Evolutionary conservation across 2,329 filamentous ascomycete genomes (phyloP).

Genomic region (Colletotrichum cordylinicola): DNA sequence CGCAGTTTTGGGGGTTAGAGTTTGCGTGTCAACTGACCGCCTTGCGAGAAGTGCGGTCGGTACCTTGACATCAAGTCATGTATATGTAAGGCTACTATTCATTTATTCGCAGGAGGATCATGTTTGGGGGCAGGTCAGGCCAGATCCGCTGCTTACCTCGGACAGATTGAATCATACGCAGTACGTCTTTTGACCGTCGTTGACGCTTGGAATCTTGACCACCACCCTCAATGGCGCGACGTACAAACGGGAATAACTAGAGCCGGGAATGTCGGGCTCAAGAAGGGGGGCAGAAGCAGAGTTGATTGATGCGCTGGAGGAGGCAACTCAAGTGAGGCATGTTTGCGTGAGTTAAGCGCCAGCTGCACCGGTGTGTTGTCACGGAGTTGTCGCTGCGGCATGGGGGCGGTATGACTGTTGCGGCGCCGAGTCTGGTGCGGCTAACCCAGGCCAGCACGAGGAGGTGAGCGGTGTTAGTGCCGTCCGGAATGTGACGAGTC

Average conservation of each 20-base stretch:
- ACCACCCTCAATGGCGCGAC: not conserved
- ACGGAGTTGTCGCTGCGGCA: not conserved
- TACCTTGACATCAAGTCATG: not conserved
- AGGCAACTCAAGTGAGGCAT: not conserved
- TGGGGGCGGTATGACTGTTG: not conserved
- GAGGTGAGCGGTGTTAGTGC: not conserved
- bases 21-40: constrained; percentile 20
- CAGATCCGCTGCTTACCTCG: not conserved
- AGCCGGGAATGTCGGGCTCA: not conserved
- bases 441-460: not conserved
- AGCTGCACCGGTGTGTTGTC: constrained; percentile 19
- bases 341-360: constrained; percentile 13
- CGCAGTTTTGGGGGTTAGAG: constrained; percentile 3
- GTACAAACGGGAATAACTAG: not conserved
- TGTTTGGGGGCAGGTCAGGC: not conserved
- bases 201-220: not conserved
- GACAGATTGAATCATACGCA: not conserved
- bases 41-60: not conserved
- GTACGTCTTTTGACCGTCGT: not conserved
- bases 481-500: constrained; percentile 6
- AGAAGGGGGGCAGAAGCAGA: not conserved
- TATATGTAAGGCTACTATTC: constrained; percentile 10
- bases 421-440: not conserved
- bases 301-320: not conserved
- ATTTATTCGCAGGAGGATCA: not conserved